Base-by-base conservation (phyloP, 768 basidiomycete species). In the Megacollybia marginata region DNA sequence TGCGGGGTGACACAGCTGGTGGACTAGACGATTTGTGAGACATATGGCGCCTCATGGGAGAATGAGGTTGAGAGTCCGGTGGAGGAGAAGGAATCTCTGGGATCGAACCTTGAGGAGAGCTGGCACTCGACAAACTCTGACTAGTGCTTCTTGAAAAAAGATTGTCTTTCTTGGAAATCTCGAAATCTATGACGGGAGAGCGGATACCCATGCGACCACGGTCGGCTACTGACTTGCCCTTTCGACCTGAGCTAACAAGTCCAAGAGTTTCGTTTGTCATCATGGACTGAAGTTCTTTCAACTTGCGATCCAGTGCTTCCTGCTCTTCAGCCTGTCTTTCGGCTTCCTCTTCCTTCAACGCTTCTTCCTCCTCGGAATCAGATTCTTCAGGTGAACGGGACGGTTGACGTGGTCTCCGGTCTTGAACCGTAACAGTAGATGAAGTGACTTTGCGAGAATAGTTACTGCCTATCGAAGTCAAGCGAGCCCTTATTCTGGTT, bases 71-170 rank as follows among this genome's bases (percentile, higher is more conserved):
- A 16, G 81, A 75, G 43, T 81, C 75, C 15, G 76, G 61, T 8
- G 82, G 73, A 16, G 85, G 82, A 1, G 88, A 90, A 0, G 88
- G 82, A 20, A 92, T 89, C 13, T 87, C 86, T 1, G 86, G 87
- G 33, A 89, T 85, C 0, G 89, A 92, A 15, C 82, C 83, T 44
- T 78, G 85, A 1, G 83, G 83, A 16, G 89, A 90, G 53, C 80
- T 78, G 11, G 79, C 68, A 60, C 84, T 85, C 4, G 88, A 88
- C 9, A 87, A 71, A 57, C 87, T 89, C 52, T 84, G 85, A 53
- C 84, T 85, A 18, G 75, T 71, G 57, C 78, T 78, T 53, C 68
- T 80, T 42, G 74, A 78, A 18, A 72, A 78, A 18, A 72, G 72
- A 31, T 60, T 70, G 44, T 70, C 69, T 49, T 56, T 65, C 33